Evolutionary conservation across 225 moss, liverwort and hornwort genomes (phyloP).

Genomic region (Pseudisothecium myosuroides): DNA sequence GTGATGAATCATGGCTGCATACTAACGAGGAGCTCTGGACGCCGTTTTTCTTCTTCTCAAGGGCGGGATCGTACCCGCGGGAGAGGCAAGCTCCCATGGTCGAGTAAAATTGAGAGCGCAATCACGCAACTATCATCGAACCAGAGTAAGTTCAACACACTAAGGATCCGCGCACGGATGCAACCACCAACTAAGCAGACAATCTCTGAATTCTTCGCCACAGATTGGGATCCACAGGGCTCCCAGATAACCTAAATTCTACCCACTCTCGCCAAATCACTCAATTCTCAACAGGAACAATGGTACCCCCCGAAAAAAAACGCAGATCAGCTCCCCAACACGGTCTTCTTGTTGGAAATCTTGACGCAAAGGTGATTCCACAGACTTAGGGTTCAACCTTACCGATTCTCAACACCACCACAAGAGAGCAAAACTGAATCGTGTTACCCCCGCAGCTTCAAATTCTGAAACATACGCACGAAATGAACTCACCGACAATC

Average conservation of each 20-base stretch:
- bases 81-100: conserved; percentile 32
- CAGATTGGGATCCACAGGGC: not conserved
- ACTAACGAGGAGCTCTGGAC: not conserved
- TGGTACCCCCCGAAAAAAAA: too few relatives aligned
- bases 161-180: not conserved
- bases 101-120: not conserved
- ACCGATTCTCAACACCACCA: not conserved
- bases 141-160: not conserved
- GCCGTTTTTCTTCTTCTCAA: not conserved
- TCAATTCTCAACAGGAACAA: not conserved
- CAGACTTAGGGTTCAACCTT: not conserved
- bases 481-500: not conserved
- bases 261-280: not conserved
- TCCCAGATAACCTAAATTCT: not conserved
- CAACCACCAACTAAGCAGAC: not conserved
- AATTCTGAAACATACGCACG: not conserved
- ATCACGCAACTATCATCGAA: not conserved
- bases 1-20: not conserved
- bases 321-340: not conserved
- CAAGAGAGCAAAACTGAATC: not conserved
- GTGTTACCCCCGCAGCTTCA: not conserved
- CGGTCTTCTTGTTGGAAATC: not conserved
- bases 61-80: not conserved
- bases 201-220: not conserved
- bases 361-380: not conserved